Percentiles rank a stretch among this genome's conserved stretches.
Evolutionary conservation across 1,284 basidiomycete species (phyloP).

Genomic region (Afroboletus lepidellus): DNA sequence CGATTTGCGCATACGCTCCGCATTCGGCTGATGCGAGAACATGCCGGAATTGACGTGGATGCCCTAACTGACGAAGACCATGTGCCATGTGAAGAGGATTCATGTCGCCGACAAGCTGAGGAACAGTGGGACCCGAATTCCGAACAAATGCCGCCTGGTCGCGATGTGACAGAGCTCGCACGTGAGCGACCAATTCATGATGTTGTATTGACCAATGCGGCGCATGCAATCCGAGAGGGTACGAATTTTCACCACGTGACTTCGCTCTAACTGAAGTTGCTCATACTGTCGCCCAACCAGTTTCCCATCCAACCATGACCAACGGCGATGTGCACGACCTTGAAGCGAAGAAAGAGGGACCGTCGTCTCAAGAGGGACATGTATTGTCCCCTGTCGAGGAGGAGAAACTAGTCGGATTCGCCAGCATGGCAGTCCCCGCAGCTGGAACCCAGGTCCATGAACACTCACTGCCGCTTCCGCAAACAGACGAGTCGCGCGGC

Average conservation of each 20-base stretch:
- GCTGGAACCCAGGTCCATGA: conserved; percentile 69
- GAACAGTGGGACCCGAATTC: conserved; percentile 78
- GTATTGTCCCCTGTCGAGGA: conserved; percentile 55
- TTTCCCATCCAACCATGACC: conserved; percentile 35
- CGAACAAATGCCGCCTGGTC: conserved; percentile 60
- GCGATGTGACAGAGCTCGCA: conserved; percentile 40
- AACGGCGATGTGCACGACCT: conserved; percentile 2
- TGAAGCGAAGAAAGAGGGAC: conserved; percentile 26
- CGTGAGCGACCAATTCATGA: conserved; percentile 38
- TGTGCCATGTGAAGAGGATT: conserved; percentile 57
- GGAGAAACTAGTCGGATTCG: conserved; percentile 55
- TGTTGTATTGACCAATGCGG: conserved; percentile 38
- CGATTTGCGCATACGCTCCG: conserved; percentile 95
- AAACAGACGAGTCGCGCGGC: conserved; percentile 39
- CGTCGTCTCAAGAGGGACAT: conserved; percentile 49
- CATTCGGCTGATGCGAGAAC: conserved; percentile 94
- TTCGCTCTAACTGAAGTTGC: conserved; percentile 35
- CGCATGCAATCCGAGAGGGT: conserved; percentile 53
- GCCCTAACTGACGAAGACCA: conserved; percentile 78
- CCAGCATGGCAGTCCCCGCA: conserved; percentile 66
- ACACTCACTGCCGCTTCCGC: conserved; percentile 30
- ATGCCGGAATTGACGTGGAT: conserved; percentile 94
- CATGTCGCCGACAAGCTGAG: conserved; percentile 52
- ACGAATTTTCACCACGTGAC: conserved; percentile 7
- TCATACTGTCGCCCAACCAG: conserved; percentile 40